Evolutionary conservation across 768 basidiomycete species (phyloP).

Genomic region (Xerocomus brunneocitrinus): DNA sequence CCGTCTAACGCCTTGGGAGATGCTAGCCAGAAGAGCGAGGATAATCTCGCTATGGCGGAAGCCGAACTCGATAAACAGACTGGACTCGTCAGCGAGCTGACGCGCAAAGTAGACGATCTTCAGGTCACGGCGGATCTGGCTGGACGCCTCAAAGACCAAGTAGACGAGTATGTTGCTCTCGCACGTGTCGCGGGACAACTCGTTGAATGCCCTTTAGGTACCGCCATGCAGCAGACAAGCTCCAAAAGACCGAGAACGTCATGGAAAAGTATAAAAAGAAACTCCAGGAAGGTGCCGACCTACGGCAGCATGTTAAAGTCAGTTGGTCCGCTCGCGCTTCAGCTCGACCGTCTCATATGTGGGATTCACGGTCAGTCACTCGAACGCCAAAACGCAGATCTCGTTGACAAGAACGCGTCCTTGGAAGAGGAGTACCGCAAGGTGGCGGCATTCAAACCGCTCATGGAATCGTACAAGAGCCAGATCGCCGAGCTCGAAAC

Average conservation of each 20-base stretch:
- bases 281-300: constrained; percentile 87
- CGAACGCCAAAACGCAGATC: constrained; percentile 88
- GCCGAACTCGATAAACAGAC: constrained; percentile 80
- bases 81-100: constrained; percentile 62
- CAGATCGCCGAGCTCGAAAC: constrained; percentile 80
- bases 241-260: constrained; percentile 93
- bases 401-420: constrained; percentile 87
- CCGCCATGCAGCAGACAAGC: constrained; percentile 85
- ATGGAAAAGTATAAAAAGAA: constrained; percentile 99
- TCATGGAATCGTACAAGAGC: constrained; percentile 89
- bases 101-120: constrained; percentile 76
- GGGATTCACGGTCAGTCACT: constrained; percentile 49
- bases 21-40: constrained; percentile 88
- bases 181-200: not conserved
- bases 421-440: constrained; percentile 92
- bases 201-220: constrained; percentile 46
- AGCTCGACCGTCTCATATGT: not conserved
- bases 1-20: constrained; percentile 29
- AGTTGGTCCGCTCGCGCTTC: constrained; percentile 35
- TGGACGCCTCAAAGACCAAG: constrained; percentile 79
- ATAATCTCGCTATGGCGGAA: constrained; percentile 79
- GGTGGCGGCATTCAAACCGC: constrained; percentile 77
- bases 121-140: constrained; percentile 75
- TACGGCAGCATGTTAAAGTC: constrained; percentile 83
- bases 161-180: constrained; percentile 69